phyloP scores from a whole-genome alignment of 257 asterid genomes.

The Solanum sitiens region DNA sequence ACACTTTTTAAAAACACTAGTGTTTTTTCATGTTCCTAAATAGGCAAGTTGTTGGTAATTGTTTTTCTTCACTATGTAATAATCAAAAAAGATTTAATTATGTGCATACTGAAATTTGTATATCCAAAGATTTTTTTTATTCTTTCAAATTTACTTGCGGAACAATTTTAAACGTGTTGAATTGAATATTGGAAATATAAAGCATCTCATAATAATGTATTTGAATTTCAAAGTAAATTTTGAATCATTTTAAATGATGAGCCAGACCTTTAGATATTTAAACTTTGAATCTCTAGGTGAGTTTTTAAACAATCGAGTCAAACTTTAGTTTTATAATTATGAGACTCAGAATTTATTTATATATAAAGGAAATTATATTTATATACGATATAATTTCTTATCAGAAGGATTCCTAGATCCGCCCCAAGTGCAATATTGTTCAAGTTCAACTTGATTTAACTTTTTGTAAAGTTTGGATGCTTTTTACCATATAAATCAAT shows the following conservation, averaged over 20 bases:
- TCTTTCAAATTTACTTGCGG: neutral
- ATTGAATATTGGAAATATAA: neutral
- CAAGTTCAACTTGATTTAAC: neutral
- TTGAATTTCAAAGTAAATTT: no score
- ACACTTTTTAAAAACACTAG: neutral
- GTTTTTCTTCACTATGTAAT: neutral
- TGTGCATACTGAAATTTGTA: neutral
- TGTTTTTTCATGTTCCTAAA: neutral
- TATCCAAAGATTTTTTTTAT: no score
- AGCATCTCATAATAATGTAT: no score
- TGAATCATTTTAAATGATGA: neutral
- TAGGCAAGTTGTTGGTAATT: neutral
- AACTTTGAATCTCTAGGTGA: neutral
- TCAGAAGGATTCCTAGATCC: no score
- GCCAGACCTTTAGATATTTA: neutral
- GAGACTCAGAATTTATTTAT: no score
- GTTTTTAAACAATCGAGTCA: no score
- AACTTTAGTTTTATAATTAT: no score
- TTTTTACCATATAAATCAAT: no score
- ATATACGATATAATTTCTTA: no score
- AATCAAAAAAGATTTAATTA: neutral
- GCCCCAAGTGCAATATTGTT: neutral
- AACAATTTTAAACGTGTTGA: neutral
- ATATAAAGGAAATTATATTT: no score
- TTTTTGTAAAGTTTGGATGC: neutral